phyloP scores from a whole-genome alignment of 2,329 filamentous ascomycete species.

The Venturia asperata region DNA sequence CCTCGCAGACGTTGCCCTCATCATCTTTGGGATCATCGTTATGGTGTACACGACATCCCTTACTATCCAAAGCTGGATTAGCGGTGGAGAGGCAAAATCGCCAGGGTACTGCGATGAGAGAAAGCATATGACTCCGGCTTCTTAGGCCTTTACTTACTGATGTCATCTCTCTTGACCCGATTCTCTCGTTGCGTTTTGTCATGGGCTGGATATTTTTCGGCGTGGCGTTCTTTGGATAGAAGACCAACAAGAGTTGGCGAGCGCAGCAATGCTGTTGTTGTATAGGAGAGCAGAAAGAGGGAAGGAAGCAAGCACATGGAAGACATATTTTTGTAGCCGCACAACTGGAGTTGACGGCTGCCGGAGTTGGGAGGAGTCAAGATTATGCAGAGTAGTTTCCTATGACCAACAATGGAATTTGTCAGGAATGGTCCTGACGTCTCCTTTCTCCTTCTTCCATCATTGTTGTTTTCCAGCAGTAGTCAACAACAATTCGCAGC shows the following conservation, averaged over 20 bases:
- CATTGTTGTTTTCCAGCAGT: too few relatives aligned
- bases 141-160: not conserved
- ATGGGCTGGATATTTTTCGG: not conserved
- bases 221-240: not conserved
- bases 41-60: constrained; percentile 89
- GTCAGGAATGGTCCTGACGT: too few relatives aligned
- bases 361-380: too few relatives aligned
- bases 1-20: constrained; percentile 64
- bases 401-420: too few relatives aligned
- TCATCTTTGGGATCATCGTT: constrained; percentile 73
- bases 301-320: not conserved
- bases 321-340: not conserved
- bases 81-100: constrained; percentile 44
- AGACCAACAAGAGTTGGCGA: not conserved
- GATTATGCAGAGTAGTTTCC: too few relatives aligned
- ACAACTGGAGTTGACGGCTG: not conserved
- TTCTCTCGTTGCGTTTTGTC: not conserved
- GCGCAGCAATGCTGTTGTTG: not conserved
- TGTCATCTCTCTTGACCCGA: not conserved
- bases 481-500: too few relatives aligned
- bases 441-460: too few relatives aligned
- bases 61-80: constrained; percentile 81
- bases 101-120: constrained; percentile 58
- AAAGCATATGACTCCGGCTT: not conserved
- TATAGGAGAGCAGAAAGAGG: not conserved